These are phyloP conservation scores for Ulota crispa DNA, from an alignment of 225 moss, liverwort and hornwort species.

Conservation along the genomic window DNA sequence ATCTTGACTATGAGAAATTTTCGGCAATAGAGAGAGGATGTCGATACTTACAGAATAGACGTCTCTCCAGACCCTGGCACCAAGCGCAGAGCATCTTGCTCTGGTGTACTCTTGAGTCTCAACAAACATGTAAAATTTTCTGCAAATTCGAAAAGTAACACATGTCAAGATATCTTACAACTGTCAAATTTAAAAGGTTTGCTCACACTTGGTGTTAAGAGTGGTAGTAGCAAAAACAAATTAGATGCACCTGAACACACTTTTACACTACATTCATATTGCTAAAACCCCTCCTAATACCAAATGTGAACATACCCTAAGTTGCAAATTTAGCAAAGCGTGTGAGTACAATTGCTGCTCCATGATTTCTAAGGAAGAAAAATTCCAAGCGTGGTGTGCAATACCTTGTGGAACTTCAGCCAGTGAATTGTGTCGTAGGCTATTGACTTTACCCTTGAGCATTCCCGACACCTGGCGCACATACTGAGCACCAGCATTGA, in stretches of 20 bases:
- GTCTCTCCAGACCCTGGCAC: slow-evolving; percentile 80
- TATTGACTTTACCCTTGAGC: slow-evolving; percentile 96
- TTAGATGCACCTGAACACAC: too few relatives aligned
- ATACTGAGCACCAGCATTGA: slow-evolving; percentile 95
- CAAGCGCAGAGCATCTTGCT: slow-evolving; percentile 69
- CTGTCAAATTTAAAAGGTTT: too few relatives aligned
- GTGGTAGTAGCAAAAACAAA: too few relatives aligned
- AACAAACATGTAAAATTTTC: slow-evolving; percentile 73
- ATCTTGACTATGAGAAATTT: background rate
- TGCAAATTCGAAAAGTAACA: slow-evolving; percentile 25
- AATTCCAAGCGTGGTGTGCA: background rate
- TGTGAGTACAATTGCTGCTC: background rate
- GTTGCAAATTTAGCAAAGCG: background rate
- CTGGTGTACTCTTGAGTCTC: slow-evolving; percentile 76
- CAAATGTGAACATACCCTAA: too few relatives aligned
- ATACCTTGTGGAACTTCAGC: slow-evolving; percentile 79
- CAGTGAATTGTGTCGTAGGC: slow-evolving; percentile 67
- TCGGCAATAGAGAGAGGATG: background rate
- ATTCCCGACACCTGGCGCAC: slow-evolving; percentile 94
- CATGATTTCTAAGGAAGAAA: background rate
- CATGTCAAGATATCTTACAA: background rate
- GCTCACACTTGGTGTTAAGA: too few relatives aligned
- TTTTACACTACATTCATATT: too few relatives aligned
- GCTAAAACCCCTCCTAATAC: too few relatives aligned
- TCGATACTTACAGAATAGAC: slow-evolving; percentile 61